These are phyloP conservation scores for Cladochytrium tenue DNA, from an alignment of 371 early-diverging fungal genomes.

Conservation along the genomic window DNA sequence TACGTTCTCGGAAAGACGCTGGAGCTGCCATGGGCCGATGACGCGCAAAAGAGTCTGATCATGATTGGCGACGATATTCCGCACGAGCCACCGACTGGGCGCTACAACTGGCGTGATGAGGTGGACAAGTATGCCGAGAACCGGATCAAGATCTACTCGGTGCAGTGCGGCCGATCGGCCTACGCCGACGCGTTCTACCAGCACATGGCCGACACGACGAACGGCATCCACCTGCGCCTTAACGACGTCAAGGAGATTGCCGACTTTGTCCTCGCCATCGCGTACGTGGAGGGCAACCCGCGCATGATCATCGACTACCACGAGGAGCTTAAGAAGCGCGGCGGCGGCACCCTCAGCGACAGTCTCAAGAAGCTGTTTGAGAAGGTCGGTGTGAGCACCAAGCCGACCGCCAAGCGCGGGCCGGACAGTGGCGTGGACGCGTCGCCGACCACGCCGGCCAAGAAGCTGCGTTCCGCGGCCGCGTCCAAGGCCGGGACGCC, in stretches of 20 bases:
- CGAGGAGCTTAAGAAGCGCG: neutral
- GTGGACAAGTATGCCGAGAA: neutral
- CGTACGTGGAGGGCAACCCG: slow-evolving; percentile 4
- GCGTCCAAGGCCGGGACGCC: neutral
- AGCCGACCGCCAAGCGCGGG: neutral
- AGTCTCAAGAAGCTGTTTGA: neutral
- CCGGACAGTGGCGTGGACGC: neutral
- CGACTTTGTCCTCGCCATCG: slow-evolving; percentile 2
- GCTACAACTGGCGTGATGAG: slow-evolving; percentile 2
- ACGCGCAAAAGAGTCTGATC: neutral
- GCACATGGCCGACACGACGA: neutral
- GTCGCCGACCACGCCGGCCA: neutral
- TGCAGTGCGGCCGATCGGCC: neutral
- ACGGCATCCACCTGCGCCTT: slow-evolving; percentile 1
- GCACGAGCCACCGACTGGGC: neutral
- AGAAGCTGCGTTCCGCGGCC: neutral
- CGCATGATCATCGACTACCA: slow-evolving; percentile 9
- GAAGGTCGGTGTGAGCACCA: neutral
- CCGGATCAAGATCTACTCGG: neutral
- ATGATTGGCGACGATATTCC: slow-evolving; percentile 8
- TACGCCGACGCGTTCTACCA: neutral
- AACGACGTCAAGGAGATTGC: neutral
- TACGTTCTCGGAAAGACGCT: neutral
- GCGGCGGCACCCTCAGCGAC: slow-evolving; percentile 5
- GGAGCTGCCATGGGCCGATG: neutral